phyloP scores from a whole-genome alignment of 495 filamentous ascomycete genomes.

The Penicillium dipodomyicola region DNA sequence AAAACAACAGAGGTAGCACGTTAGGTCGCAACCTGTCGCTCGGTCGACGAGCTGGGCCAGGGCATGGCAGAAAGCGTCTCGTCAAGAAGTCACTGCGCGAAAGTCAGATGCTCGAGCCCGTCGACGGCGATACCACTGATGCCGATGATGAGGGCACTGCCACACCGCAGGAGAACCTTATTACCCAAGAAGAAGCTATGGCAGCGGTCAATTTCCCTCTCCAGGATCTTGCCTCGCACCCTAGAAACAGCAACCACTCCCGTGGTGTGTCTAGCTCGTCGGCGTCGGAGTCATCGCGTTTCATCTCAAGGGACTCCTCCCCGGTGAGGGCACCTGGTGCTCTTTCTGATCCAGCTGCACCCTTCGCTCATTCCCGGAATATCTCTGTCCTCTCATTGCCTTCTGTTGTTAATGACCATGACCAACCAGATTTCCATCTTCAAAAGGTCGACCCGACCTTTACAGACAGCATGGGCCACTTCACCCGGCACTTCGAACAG shows the following conservation, averaged over 20 bases:
- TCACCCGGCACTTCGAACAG: slow-evolving; percentile 55
- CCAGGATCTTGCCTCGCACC: slow-evolving; percentile 6
- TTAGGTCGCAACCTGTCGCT: slow-evolving; percentile 23
- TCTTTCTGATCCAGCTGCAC: not conserved
- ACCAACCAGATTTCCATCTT: slow-evolving; percentile 42
- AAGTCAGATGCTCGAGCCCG: slow-evolving; percentile 10
- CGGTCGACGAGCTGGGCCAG: slow-evolving; percentile 28
- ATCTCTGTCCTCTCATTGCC: slow-evolving; percentile 21
- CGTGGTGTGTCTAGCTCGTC: slow-evolving; percentile 11
- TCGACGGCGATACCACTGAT: slow-evolving; percentile 11
- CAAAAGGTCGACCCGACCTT: slow-evolving; percentile 67
- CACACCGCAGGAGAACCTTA: slow-evolving; percentile 15
- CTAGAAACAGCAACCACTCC: slow-evolving; percentile 5
- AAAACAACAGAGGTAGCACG: slow-evolving; percentile 9
- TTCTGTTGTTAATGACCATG: slow-evolving; percentile 19
- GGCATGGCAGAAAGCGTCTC: slow-evolving; percentile 23
- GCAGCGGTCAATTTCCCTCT: slow-evolving; percentile 20
- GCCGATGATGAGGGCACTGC: slow-evolving; percentile 9
- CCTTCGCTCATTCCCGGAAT: slow-evolving; percentile 13
- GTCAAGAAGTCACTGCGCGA: slow-evolving; percentile 16
- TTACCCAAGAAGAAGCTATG: slow-evolving; percentile 25
- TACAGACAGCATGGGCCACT: slow-evolving; percentile 60
- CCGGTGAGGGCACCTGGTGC: not conserved
- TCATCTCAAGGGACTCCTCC: slow-evolving; percentile 18
- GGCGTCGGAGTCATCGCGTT: slow-evolving; percentile 10